Conservation (phyloP, 306 rosid species). For the Abrus precatorius region DNA sequence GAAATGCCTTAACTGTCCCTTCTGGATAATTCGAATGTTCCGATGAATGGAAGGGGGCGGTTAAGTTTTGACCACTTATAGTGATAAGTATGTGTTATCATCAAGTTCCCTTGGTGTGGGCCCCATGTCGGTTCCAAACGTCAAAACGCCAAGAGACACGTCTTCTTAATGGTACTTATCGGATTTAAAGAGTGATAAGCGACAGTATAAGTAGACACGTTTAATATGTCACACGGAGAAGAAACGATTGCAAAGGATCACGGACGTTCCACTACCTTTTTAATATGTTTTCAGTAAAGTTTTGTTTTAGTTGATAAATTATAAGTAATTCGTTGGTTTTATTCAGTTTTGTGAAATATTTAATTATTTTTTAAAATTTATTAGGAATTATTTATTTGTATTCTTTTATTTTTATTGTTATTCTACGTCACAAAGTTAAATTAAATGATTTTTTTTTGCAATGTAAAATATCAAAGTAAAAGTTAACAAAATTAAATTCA, state of each 20-base stretch:
- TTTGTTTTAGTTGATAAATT: no score
- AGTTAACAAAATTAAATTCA: no score
- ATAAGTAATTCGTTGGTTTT: no score
- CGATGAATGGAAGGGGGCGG: background rate
- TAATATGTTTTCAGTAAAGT: background rate
- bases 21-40: background rate
- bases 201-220: slow-evolving; percentile 4
- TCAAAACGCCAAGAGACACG: background rate
- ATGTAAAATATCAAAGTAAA: no score
- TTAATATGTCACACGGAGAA: slow-evolving; percentile 17
- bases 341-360: no score
- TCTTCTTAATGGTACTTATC: background rate
- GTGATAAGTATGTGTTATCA: background rate
- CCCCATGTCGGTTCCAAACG: background rate
- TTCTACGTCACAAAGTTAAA: no score
- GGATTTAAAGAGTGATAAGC: slow-evolving; percentile 16
- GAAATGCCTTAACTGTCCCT: slow-evolving; percentile 44
- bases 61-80: slow-evolving; percentile 6
- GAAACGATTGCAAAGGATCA: background rate
- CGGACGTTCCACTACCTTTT: background rate
- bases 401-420: no score
- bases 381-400: no score
- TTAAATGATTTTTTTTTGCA: no score
- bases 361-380: no score
- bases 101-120: background rate